Conservation (phyloP, 192 early-diverging fungal genomes). For the Podila epicladia region DNA sequence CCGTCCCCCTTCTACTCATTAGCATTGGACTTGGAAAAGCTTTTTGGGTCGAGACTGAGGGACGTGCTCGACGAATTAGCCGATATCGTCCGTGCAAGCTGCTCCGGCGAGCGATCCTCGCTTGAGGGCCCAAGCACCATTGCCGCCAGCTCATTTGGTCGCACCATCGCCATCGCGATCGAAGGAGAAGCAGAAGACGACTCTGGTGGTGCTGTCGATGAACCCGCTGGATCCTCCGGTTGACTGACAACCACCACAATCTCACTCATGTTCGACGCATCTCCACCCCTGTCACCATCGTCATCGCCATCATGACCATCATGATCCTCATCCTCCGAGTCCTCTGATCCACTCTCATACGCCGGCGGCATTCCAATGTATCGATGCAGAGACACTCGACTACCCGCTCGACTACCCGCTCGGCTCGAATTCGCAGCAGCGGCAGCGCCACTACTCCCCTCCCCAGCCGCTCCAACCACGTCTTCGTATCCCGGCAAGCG, state of each 20-base stretch:
- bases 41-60: too few species aligned
- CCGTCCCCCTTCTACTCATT: too few species aligned
- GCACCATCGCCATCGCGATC: too few species aligned
- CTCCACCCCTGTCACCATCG: background rate
- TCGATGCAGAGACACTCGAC: conserved; percentile 3
- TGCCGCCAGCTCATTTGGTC: too few species aligned
- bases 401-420: too few species aligned
- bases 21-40: too few species aligned
- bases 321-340: conserved; percentile 2
- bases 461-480: background rate
- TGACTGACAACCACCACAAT: background rate
- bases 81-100: too few species aligned
- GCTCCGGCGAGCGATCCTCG: too few species aligned
- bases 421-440: conserved; percentile 13
- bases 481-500: conserved; percentile 39
- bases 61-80: too few species aligned
- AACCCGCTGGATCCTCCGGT: background rate
- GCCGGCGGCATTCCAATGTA: conserved; percentile 24
- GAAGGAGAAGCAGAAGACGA: too few species aligned
- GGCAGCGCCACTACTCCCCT: background rate
- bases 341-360: conserved; percentile 19
- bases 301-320: background rate
- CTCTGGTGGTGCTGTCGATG: background rate
- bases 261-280: background rate
- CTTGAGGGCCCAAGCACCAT: too few species aligned